A percentile compares a stretch with the other conserved stretches of the same genome.
Conservation (phyloP, 306 rosid species). For the Astragalus glycyphyllos region DNA sequence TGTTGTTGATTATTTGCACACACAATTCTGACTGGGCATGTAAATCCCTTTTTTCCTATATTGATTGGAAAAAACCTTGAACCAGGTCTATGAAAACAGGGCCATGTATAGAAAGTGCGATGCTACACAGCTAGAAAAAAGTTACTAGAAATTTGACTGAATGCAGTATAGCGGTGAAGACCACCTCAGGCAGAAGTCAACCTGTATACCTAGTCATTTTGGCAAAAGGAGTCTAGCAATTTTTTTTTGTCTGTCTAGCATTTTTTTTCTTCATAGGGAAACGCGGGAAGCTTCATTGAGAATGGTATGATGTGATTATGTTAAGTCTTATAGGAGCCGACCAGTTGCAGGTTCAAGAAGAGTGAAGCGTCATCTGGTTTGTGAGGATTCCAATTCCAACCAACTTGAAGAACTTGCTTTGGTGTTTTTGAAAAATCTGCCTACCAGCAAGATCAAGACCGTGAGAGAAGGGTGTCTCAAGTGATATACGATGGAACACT, state of each 20-base stretch:
- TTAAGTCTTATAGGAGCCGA: too few species aligned
- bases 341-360: too few species aligned
- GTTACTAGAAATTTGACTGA: too few species aligned
- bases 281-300: neutral
- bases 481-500: too few species aligned
- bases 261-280: neutral
- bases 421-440: too few species aligned
- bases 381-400: too few species aligned
- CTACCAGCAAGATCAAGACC: too few species aligned
- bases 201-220: neutral
- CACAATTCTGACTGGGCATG: neutral
- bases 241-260: neutral
- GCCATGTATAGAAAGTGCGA: neutral
- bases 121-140: too few species aligned
- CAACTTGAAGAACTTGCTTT: too few species aligned
- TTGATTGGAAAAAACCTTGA: neutral
- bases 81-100: conserved; percentile 11
- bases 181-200: conserved; percentile 13
- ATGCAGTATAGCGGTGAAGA: neutral
- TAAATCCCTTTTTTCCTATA: neutral
- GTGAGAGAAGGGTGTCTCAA: too few species aligned
- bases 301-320: too few species aligned
- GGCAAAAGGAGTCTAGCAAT: neutral
- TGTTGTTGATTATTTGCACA: neutral
- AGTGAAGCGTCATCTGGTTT: too few species aligned